phyloP scores from a whole-genome alignment of 2,329 filamentous ascomycete genomes.

The Elsinoe batatas region DNA sequence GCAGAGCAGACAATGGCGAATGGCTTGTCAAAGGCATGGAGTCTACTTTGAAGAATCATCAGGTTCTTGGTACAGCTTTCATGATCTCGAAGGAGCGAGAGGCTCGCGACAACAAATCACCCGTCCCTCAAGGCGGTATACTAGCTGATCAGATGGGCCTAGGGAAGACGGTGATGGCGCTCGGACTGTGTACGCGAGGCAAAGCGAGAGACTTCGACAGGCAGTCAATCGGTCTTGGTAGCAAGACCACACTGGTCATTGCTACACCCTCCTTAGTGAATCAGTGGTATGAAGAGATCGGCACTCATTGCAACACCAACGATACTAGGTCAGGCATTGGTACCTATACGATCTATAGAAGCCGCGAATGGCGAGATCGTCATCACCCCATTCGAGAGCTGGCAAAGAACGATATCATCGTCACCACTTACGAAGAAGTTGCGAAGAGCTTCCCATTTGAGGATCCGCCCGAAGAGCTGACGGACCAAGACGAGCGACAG shows the following conservation, averaged over 20 bases:
- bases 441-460: constrained; percentile 34
- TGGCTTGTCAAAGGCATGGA: constrained; percentile 43
- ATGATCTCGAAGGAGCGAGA: constrained; percentile 45
- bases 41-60: constrained; percentile 38
- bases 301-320: constrained; percentile 17
- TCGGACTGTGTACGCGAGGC: constrained; percentile 23
- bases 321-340: constrained; percentile 8
- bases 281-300: constrained; percentile 31
- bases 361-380: not conserved
- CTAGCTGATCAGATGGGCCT: constrained; percentile 36
- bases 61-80: constrained; percentile 44
- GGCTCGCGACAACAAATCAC: not conserved
- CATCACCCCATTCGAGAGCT: constrained; percentile 34
- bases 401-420: constrained; percentile 36
- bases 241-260: constrained; percentile 35
- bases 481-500: constrained; percentile 19
- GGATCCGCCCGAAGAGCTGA: constrained; percentile 27
- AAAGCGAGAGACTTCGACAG: constrained; percentile 1
- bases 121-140: constrained; percentile 32
- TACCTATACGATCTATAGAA: constrained; percentile 49
- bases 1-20: constrained; percentile 24
- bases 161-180: constrained; percentile 30
- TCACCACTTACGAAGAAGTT: constrained; percentile 37
- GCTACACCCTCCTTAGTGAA: constrained; percentile 30
- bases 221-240: constrained; percentile 15